Conservation (phyloP, 164 flowering plant genomes). For the Vitis amurensis region DNA sequence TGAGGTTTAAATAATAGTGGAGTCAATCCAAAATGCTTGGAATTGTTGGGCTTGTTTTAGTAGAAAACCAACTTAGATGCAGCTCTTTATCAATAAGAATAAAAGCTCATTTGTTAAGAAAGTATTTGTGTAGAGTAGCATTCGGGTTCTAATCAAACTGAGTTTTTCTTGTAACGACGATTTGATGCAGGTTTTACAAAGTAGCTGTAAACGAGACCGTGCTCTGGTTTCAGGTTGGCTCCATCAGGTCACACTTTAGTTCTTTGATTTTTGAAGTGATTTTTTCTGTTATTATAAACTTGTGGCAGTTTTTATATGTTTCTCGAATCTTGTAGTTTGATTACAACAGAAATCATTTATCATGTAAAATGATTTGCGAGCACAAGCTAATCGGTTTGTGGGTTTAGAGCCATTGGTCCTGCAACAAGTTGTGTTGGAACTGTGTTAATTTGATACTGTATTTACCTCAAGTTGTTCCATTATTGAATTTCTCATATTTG, state of each 20-base stretch:
- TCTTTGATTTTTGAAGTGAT: slow-evolving; percentile 16
- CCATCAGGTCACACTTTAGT: slow-evolving; percentile 63
- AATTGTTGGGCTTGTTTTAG: no score
- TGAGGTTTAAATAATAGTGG: no score
- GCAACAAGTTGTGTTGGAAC: not conserved
- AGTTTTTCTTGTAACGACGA: no score
- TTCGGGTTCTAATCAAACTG: not conserved
- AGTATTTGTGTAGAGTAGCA: no score
- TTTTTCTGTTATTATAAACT: not conserved
- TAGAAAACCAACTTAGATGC: no score
- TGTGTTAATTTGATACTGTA: not conserved
- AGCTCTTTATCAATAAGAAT: no score
- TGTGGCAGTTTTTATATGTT: not conserved
- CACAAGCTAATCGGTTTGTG: not conserved
- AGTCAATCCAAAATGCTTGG: no score
- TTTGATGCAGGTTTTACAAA: slow-evolving; percentile 65
- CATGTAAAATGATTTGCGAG: no score
- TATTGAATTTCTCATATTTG: slow-evolving; percentile 12
- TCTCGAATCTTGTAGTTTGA: no score
- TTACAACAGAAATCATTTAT: no score
- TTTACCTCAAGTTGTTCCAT: not conserved
- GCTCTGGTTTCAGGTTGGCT: slow-evolving; percentile 99
- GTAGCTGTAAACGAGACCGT: slow-evolving; percentile 64
- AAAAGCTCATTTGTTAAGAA: no score
- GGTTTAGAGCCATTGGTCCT: not conserved